Base-by-base conservation (phyloP, 768 basidiomycete species). In the Leccinum subtestaceum region DNA sequence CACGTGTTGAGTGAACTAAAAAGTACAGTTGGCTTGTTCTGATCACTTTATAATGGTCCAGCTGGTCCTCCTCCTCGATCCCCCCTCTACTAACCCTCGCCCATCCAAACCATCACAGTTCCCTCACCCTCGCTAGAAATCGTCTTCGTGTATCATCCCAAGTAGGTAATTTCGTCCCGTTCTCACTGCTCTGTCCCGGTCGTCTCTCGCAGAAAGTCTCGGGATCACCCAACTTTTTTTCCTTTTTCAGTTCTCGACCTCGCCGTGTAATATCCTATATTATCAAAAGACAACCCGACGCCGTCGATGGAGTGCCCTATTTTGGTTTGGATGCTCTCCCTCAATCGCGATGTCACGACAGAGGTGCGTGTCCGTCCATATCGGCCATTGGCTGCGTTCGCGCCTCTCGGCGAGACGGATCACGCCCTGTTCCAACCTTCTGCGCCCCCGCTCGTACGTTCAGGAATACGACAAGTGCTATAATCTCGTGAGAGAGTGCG, bases 391-490 rank as follows among this genome's bases (percentile, higher is more conserved):
- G 51, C 19, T 8, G 29, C 21, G 13, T 25, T 60, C 17, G 46
- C 27, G 56, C 47, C 29, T 23, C 56, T 48, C 5, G 49, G 55
- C 56, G 48, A 62, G 58, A 36, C 19, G 34, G 36, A 50, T 58
- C 49, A 38, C 40, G 17, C 52, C 25, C 50, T 49, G 27, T 43
- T 40, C 43, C 56, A 48, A 63, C 53, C 7, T 6, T 51, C 5
- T 29, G 25, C 43, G 57, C 38, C 38, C 38, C 17, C 38, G 3
- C 38, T 17, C 38, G 65, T 51, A 50, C 56, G 52, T 60, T 21
- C 65, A 92, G 89, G 89, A 91, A 79, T 92, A 90, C 71, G 82
- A 88, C 62, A 79, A 80, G 54, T 88, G 86, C 66, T 84, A 78
- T 62, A 74, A 81, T 17, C 78, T 88, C 19, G 79, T 89, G 43